Conservation (phyloP, 2,329 filamentous ascomycete species). For the Verticillium longisporum region DNA sequence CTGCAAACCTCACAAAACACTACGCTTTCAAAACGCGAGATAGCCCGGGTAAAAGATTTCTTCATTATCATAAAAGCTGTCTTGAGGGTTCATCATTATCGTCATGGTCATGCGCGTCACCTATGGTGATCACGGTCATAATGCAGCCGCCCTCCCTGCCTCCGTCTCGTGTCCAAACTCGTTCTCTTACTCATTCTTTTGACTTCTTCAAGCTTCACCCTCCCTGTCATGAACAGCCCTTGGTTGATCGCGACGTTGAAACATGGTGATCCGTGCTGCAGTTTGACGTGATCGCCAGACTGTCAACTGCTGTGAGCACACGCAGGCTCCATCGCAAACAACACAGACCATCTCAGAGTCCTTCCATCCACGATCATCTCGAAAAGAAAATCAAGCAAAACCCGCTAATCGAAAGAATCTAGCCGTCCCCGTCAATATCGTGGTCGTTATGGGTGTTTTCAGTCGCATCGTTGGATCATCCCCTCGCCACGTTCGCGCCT, state of each 20-base stretch:
- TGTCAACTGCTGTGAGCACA: background rate
- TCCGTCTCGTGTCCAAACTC: background rate
- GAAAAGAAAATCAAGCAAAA: background rate
- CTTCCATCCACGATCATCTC: background rate
- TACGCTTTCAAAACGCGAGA: background rate
- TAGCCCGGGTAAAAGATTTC: background rate
- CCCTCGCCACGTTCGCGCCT: background rate
- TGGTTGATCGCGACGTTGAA: no score
- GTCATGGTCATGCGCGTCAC: conserved; percentile 2
- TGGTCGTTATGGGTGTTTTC: background rate
- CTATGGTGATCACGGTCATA: background rate
- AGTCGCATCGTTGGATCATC: background rate
- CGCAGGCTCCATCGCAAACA: background rate
- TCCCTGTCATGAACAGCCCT: no score
- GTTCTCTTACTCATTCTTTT: background rate
- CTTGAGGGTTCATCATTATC: conserved; percentile 7
- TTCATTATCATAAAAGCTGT: conserved; percentile 1
- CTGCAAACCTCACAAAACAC: background rate
- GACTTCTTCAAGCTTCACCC: no score
- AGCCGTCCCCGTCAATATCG: background rate
- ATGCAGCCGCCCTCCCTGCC: background rate
- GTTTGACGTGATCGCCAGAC: background rate
- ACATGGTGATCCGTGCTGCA: background rate
- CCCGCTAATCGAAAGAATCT: background rate
- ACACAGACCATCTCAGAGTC: background rate